Evolutionary conservation across 257 asterid species (phyloP), one percentile per base, ranked within the genome.

Genomic region (Lycium barbarum): DNA sequence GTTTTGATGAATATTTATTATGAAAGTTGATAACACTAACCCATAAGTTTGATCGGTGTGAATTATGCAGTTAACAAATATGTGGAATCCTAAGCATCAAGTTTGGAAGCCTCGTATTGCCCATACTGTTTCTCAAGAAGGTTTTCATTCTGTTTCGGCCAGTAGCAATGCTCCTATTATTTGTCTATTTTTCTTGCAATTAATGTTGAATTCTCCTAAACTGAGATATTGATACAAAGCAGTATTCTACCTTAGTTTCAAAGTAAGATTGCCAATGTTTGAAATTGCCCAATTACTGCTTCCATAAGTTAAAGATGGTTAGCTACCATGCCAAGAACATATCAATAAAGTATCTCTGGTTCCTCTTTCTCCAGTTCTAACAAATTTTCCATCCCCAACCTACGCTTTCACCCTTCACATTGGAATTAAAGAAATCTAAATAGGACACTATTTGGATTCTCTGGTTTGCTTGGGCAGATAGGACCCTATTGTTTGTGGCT

Each of bases 51-150:
- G 73, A 40, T 59, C n/a, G 33, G 82, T 87, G 81, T 79, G 62
- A 83, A 81, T 68, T 81, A 66, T 89, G 90, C 98, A 96, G 99
- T 86, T 95, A 81, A 84, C 87, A 87, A 95, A 93, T 88, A 98
- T 90, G 51, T 97, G 99, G 99, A 92, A 91, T 89, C 94, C 95
- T 66, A 97, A 93, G 89, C 93, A 87, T 82, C 97, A 92, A 91
- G 90, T 89, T 87, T 97, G 99, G 99, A 97, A 94, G 93, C 98
- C 98, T 86, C 93, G 95, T 85, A 85, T 91, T 85, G 88, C 92
- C 85, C 94, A 91, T 86, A 81, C 94, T 76, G 88, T 92, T 87
- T 85, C 95, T 67, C 90, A 82, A 84, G 85, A 97, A 91, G 98
- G 99, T 96, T 74, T 33, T 88, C 22, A n/a, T 81, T 63, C 10